phyloP scores from a whole-genome alignment of 495 filamentous ascomycete species.

The Bathelium albidoporum region DNA sequence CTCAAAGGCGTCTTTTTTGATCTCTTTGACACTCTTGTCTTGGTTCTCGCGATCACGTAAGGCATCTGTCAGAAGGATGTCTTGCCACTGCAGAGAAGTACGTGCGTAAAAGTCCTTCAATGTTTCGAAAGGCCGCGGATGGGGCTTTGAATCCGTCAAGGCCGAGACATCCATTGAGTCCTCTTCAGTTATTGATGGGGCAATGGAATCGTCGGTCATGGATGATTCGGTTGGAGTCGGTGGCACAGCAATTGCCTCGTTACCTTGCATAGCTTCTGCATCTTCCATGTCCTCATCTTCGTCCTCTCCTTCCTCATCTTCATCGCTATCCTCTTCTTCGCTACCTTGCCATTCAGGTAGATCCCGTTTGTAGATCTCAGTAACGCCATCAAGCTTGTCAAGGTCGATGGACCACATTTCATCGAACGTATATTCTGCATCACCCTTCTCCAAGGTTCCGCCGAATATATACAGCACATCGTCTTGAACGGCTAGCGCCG shows the following conservation, averaged over 20 bases:
- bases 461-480: slow-evolving; percentile 89
- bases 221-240: slow-evolving; percentile 17
- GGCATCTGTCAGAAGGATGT: slow-evolving; percentile 58
- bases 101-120: slow-evolving; percentile 85
- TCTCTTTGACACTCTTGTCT: slow-evolving; percentile 70
- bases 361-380: slow-evolving; percentile 74
- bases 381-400: slow-evolving; percentile 82
- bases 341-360: slow-evolving; percentile 74
- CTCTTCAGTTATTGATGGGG: slow-evolving; percentile 39
- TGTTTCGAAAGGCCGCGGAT: slow-evolving; percentile 79
- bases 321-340: slow-evolving; percentile 30
- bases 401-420: slow-evolving; percentile 88
- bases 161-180: slow-evolving; percentile 28
- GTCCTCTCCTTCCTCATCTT: slow-evolving; percentile 55
- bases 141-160: slow-evolving; percentile 49
- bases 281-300: slow-evolving; percentile 60
- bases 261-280: slow-evolving; percentile 58
- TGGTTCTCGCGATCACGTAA: slow-evolving; percentile 48
- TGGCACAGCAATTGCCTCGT: slow-evolving; percentile 25
- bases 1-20: slow-evolving; percentile 80
- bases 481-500: slow-evolving; percentile 78
- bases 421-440: slow-evolving; percentile 88
- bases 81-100: slow-evolving; percentile 85
- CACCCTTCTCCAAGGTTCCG: slow-evolving; percentile 88
- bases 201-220: slow-evolving; percentile 26